Evolutionary conservation across 495 filamentous ascomycete genomes (phyloP), one percentile per base, ranked within the genome.

Genomic region (Sporormia fimetaria): DNA sequence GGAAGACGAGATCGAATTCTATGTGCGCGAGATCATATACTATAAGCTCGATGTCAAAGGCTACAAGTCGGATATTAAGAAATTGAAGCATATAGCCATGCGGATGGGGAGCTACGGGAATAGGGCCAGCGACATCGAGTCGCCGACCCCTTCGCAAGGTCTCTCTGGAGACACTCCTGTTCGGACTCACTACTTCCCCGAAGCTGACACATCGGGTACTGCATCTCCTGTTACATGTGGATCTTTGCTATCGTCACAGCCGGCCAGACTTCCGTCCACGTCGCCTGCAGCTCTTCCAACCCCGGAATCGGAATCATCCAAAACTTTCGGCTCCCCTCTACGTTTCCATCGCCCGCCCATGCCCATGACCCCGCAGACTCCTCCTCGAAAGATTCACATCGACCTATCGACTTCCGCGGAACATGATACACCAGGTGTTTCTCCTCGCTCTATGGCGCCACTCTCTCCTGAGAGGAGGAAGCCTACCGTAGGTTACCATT

Each of bases 31-130:
- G 39, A 55, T 55, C 15, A 48, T 55, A 17, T 50, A 47, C 39
- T 55, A 47, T 42, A 55, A 51, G 35, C 51, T 50, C 4, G 51
- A 55, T 40, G 43, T 50, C 33, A 50, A 45, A 28, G 47, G 51
- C 5, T 55, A 50, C 29, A 51, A 55, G 30, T 51, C 47, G 9
- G 47, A 55, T 18, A 50, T 55, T 31, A 55, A 47, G 38, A 49
- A 47, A 12, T 35, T 51, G 10, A 45, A 51, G 22, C 20, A 38
- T 27, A 32, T 44, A 1, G 40, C 40, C 1, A 12, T 32, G 6
- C 33, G 30, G 21, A 51, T 51, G 34, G 47, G 47, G 6, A 51
- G 23, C 43, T 30, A 44, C 28, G 41, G 42, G 11, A 48, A 21
- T 35, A 44, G 38, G 24, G 10, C 35, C 12, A 32, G 38, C 33